Base-by-base conservation (phyloP, 176 grass and related monocot species). In the Phoenix dactylifera region DNA sequence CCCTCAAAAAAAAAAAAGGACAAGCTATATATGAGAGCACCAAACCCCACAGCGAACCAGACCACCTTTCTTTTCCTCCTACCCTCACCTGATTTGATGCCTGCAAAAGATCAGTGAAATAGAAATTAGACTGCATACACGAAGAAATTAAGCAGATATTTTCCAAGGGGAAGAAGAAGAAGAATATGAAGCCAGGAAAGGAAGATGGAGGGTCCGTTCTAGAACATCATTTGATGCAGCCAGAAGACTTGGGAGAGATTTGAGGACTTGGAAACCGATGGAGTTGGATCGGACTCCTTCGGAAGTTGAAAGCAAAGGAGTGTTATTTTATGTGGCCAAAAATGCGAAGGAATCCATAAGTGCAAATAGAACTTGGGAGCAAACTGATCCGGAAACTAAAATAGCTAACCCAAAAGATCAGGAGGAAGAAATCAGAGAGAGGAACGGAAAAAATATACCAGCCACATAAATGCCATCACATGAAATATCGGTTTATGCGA, bases 141-240 rank as follows among this genome's bases (percentile, higher is more conserved):
- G 1, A 67, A 54, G 58, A 30, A 22, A 20, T 20, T 20, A 20
- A 17, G 20, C 35, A 44, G 35, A 44, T 44, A 44, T 44, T 14
- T 12, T 14, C 35, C 12, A 14, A 1, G 35, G 22, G 24, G 18
- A 51, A 16, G 44, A 39, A 24, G 57, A 60, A 60, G 19, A 24
- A 39, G 16, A 6, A 29, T 44, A 67, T 3, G 2, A 55, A 54
- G 19, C 50, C 5, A 61, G 3, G 14, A 15, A 49, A 28, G 9
- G 9, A 14, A 14, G 35, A 12, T 12, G 22, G 49, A 51, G 26
- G 26, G 26, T 54, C 24, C 55, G 50, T 72, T 53, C 64, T 85
- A 18, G 24, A 32, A 52, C 65, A 76, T 89, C 76, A 89, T 95
- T 95, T 95, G 79, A 89, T 95, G 90, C 82, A 69, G 16, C 16